phyloP scores from a whole-genome alignment of 257 asterid species.

The Linaria vulgaris region DNA sequence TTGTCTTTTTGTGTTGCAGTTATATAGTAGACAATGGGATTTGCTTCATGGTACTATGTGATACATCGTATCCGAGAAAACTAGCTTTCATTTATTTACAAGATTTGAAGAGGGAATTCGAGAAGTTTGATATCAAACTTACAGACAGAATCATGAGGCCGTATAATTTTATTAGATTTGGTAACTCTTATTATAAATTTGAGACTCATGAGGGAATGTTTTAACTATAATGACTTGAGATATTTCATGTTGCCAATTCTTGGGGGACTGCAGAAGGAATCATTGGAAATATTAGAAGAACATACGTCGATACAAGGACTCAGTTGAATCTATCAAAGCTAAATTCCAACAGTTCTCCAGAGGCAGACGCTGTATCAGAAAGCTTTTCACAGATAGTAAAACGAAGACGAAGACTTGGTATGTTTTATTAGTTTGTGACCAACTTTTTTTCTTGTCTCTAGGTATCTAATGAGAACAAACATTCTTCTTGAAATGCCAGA shows the following conservation, averaged over 20 bases:
- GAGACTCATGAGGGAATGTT: neutral
- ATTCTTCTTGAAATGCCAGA: constrained; percentile 28
- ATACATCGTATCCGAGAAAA: constrained; percentile 53
- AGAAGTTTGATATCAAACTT: constrained; percentile 34
- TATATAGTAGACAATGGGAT: constrained; percentile 54
- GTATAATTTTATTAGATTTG: constrained; percentile 50
- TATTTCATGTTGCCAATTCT: neutral
- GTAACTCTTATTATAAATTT: constrained; percentile 28
- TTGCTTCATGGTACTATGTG: constrained; percentile 55
- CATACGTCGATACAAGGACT: constrained; percentile 59
- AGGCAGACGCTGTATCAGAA: constrained; percentile 33
- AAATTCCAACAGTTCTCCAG: constrained; percentile 28
- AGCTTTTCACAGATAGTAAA: constrained; percentile 43
- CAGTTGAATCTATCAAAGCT: constrained; percentile 54
- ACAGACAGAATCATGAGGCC: constrained; percentile 37
- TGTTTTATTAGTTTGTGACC: constrained; percentile 9
- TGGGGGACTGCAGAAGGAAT: constrained; percentile 37
- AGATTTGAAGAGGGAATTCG: constrained; percentile 53
- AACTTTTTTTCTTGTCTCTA: neutral
- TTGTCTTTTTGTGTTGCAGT: constrained; percentile 31
- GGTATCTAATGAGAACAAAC: neutral
- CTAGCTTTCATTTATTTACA: constrained; percentile 50
- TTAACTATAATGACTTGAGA: neutral
- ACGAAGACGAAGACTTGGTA: constrained; percentile 48
- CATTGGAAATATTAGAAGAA: constrained; percentile 48